These are phyloP conservation scores for Neoboletus brunneissimus DNA, from an alignment of 768 basidiomycete genomes.

Conservation along the genomic window DNA sequence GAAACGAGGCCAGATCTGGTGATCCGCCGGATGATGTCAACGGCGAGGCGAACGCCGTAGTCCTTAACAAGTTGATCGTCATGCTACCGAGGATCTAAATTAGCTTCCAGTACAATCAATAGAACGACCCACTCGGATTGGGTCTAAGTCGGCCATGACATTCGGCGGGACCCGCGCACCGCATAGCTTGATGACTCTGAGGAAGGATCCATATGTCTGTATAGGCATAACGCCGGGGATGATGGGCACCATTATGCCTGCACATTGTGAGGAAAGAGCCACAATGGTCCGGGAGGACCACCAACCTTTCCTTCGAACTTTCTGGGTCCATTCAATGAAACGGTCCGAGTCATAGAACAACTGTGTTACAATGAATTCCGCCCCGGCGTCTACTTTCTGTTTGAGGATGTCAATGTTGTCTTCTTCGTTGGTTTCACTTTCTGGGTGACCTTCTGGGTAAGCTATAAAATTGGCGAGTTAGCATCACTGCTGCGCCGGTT, in stretches of 20 bases:
- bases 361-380: constrained; percentile 94
- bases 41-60: constrained; percentile 85
- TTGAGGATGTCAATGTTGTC: constrained; percentile 68
- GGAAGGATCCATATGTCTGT: constrained; percentile 92
- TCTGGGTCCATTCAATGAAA: constrained; percentile 76
- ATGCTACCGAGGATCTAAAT: constrained; percentile 46
- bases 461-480: constrained; percentile 42
- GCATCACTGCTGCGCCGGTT: background rate
- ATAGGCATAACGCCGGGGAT: constrained; percentile 98
- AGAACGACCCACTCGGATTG: constrained; percentile 61
- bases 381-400: constrained; percentile 89
- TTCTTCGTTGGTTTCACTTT: constrained; percentile 55
- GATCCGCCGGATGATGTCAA: constrained; percentile 68
- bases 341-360: constrained; percentile 94
- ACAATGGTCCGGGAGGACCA: background rate
- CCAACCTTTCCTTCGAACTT: constrained; percentile 70
- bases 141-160: constrained; percentile 64
- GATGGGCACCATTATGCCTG: constrained; percentile 87
- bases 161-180: constrained; percentile 70
- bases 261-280: constrained; percentile 5
- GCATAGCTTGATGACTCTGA: constrained; percentile 86
- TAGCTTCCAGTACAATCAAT: background rate
- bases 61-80: constrained; percentile 94
- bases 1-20: constrained; percentile 53
- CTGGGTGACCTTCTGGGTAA: constrained; percentile 89